A percentile compares a stretch with the other conserved stretches of the same genome.
Conservation (phyloP, 225 moss, liverwort and hornwort genomes). For the Anthoceros angustus region DNA sequence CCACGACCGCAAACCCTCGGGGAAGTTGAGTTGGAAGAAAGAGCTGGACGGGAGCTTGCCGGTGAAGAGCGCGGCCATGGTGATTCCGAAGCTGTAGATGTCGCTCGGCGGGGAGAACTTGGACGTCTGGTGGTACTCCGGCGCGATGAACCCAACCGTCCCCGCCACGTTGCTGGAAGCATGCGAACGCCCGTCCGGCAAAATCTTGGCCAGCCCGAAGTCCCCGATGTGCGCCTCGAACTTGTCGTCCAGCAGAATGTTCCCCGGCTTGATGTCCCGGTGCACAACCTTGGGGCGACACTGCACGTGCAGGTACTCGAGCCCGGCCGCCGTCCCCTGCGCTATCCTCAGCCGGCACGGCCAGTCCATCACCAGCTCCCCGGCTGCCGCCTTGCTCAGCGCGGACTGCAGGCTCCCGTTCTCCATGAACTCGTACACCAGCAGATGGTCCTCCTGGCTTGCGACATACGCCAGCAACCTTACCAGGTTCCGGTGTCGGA, state of each 20-base stretch:
- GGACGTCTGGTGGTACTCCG: conserved; percentile 65
- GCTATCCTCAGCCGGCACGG: conserved; percentile 42
- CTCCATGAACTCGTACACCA: conserved; percentile 57
- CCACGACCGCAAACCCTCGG: conserved; percentile 52
- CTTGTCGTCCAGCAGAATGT: conserved; percentile 51
- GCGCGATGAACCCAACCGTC: conserved; percentile 60
- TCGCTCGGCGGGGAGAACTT: conserved; percentile 66
- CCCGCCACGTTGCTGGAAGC: conserved; percentile 57
- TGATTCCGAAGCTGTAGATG: conserved; percentile 72
- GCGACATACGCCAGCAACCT: conserved; percentile 60
- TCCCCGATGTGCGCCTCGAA: conserved; percentile 51
- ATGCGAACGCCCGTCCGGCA: conserved; percentile 56
- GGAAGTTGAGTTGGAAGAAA: conserved; percentile 31
- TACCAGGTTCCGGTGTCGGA: conserved; percentile 59
- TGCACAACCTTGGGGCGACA: conserved; percentile 61
- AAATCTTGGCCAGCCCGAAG: conserved; percentile 61
- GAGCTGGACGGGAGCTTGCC: conserved; percentile 53
- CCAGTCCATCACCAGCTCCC: conserved; percentile 36
- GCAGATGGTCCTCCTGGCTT: conserved; percentile 39
- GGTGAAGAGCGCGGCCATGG: conserved; percentile 49
- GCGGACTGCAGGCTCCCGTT: conserved; percentile 68
- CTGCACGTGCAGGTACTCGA: conserved; percentile 55
- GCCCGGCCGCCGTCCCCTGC: conserved; percentile 46
- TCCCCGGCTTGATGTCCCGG: conserved; percentile 64
- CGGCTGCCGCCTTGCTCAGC: conserved; percentile 39